Conservation (phyloP, 2,329 filamentous ascomycete species). For the Trichophyton rubrum region DNA sequence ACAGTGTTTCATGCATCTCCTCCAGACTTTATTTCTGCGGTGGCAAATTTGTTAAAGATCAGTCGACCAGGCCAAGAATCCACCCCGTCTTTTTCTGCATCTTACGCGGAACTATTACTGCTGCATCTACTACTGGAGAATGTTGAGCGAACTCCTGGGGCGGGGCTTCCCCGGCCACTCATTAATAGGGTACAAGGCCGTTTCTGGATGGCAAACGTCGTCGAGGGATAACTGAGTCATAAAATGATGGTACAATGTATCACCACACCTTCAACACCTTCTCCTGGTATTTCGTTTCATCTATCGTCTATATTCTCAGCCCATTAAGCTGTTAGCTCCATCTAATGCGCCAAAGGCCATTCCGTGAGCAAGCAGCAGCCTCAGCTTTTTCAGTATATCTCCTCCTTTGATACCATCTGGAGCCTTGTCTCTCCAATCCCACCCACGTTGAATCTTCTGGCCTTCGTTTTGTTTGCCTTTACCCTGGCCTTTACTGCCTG, state of each 20-base stretch:
- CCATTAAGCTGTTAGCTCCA: background rate
- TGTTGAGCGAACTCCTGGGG: background rate
- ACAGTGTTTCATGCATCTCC: background rate
- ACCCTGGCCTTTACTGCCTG: conserved; percentile 9
- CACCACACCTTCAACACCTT: background rate
- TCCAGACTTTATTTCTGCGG: background rate
- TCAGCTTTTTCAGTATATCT: conserved; percentile 60
- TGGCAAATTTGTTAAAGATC: background rate
- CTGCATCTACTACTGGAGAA: background rate
- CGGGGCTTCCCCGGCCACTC: background rate
- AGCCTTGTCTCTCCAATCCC: conserved; percentile 58
- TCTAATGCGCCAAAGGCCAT: conserved; percentile 37
- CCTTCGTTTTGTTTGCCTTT: conserved; percentile 1
- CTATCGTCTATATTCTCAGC: background rate
- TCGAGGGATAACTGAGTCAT: background rate
- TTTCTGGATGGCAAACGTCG: background rate
- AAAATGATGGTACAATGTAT: background rate
- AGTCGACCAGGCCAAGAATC: background rate
- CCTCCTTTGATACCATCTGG: conserved; percentile 46
- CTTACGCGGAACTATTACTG: background rate
- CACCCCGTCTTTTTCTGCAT: background rate
- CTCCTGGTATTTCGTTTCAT: background rate
- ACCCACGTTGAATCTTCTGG: conserved; percentile 44
- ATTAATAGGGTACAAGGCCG: background rate
- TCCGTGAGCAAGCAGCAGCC: conserved; percentile 62